Base-by-base conservation (phyloP, 1,139 yeast species). In the Debaryomyces psychrophilus region DNA sequence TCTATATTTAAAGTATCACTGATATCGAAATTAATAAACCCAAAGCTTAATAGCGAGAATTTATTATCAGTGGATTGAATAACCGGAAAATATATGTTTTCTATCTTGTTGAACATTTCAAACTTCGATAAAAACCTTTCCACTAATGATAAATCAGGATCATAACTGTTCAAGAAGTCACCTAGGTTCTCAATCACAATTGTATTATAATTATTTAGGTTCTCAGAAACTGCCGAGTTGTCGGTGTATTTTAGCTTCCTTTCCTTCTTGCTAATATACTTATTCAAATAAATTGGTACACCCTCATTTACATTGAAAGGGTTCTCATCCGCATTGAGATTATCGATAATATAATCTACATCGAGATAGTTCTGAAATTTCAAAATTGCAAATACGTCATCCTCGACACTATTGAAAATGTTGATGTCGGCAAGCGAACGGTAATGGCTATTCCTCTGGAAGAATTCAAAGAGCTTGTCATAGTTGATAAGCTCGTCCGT, bases 121-220 rank as follows among this genome's bases (percentile, higher is more conserved):
- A 80, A 73, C 43, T 72, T 61, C 9, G 60, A 49, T 7, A 68
- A 41, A 36, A 78, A 60, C 15, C 53, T 50, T 11, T 57, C 57
- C 41, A 70, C 49, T 4, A 50, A 49, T 4, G 43, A 51, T 8
- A 62, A 41, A 3, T 59, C 45, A 2, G 60, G 48, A 18, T 45
- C 44, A 2, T 48, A 48, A 27, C 50, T 55, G 2, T 69, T 62
- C 18, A 69, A 60, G 46, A 72, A 65, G 4, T 60, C 56, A 15
- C 61, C 63, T 45, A 80, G 63, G 53, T 77, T 77, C 52, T 77
- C 81, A 26, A 79, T 55, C 38, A 76, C 68, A 3, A 80, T 59
- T 41, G 75, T 71, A 42, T 68, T 67, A 40, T 62, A 60, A 45
- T 63, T 67, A 52, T 70, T 74, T 37, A 47, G 42, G 23, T 51